These are phyloP conservation scores for Podospora bellae-mahoneyi DNA, from an alignment of 495 filamentous ascomycete genomes.

Conservation along the genomic window DNA sequence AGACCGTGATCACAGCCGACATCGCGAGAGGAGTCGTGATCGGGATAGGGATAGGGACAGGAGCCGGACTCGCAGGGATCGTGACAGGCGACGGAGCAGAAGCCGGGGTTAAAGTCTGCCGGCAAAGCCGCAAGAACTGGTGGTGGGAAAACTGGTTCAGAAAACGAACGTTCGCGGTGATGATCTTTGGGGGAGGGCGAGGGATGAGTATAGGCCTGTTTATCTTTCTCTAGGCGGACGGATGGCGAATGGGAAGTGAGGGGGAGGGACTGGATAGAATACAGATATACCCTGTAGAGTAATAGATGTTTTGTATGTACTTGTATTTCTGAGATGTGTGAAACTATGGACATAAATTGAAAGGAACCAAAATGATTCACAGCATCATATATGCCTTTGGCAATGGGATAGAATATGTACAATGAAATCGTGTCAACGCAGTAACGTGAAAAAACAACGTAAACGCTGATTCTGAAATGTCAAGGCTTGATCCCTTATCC, in stretches of 20 bases:
- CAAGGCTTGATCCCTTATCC: background rate
- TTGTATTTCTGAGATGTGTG: background rate
- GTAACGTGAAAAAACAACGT: too few species aligned
- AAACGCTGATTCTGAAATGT: too few species aligned
- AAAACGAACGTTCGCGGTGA: background rate
- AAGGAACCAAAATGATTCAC: background rate
- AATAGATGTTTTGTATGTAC: background rate
- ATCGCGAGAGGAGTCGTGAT: conserved; percentile 28
- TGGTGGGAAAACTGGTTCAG: too few species aligned
- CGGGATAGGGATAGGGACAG: conserved; percentile 29
- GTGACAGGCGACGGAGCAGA: background rate
- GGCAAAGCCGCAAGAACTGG: too few species aligned
- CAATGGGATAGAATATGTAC: too few species aligned
- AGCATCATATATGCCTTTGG: background rate
- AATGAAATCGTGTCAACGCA: too few species aligned
- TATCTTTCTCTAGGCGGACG: background rate
- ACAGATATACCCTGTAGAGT: background rate
- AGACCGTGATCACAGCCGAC: conserved; percentile 1
- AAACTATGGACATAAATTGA: background rate
- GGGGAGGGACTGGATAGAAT: background rate
- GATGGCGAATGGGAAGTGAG: background rate
- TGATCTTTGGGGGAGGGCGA: background rate
- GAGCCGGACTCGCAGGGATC: conserved; percentile 16
- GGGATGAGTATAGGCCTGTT: background rate
- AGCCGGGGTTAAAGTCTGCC: background rate